phyloP scores from a whole-genome alignment of 2,329 filamentous ascomycete species.

The Fusarium albidum region DNA sequence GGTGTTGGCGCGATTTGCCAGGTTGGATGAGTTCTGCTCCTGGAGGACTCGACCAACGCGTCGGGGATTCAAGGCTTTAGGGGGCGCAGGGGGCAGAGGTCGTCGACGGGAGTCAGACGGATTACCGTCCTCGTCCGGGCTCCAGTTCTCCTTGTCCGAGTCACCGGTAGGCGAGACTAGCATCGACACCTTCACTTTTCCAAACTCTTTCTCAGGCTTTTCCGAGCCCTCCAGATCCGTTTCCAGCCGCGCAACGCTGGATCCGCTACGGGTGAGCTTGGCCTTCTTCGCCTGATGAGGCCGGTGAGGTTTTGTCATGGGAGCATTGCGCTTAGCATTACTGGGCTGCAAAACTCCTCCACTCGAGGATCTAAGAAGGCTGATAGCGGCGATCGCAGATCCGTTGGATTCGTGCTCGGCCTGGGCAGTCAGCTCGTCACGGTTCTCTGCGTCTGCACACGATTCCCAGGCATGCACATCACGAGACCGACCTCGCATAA shows the following conservation, averaged over 20 bases:
- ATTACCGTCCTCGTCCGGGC: slow-evolving; percentile 60
- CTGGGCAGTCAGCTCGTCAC: slow-evolving; percentile 81
- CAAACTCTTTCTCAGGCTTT: slow-evolving; percentile 37
- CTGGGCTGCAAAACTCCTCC: slow-evolving; percentile 59
- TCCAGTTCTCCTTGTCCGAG: slow-evolving; percentile 96
- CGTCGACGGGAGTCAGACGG: slow-evolving; percentile 44
- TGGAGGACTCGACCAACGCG: slow-evolving; percentile 53
- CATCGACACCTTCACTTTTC: slow-evolving; percentile 51
- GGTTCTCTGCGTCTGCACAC: slow-evolving; percentile 81
- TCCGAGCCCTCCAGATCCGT: slow-evolving; percentile 42
- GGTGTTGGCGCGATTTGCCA: slow-evolving; percentile 51
- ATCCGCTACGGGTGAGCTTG: slow-evolving; percentile 67
- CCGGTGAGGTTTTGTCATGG: slow-evolving; percentile 43
- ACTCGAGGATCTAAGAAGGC: slow-evolving; percentile 77
- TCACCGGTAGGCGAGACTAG: slow-evolving; percentile 59
- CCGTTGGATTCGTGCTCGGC: slow-evolving; percentile 83
- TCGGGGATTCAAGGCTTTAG: slow-evolving; percentile 47
- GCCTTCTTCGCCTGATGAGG: slow-evolving; percentile 64
- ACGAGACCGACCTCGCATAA: slow-evolving; percentile 77
- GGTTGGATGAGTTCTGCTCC: slow-evolving; percentile 47
- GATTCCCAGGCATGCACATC: slow-evolving; percentile 93
- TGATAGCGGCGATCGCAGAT: slow-evolving; percentile 83
- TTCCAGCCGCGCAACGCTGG: slow-evolving; percentile 70
- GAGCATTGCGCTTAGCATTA: slow-evolving; percentile 71
- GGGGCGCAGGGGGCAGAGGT: slow-evolving; percentile 46